A percentile compares a stretch with the other conserved stretches of the same genome.
phyloP scores from a whole-genome alignment of 2,329 filamentous ascomycete genomes.

The Hypoxylon sp. region DNA sequence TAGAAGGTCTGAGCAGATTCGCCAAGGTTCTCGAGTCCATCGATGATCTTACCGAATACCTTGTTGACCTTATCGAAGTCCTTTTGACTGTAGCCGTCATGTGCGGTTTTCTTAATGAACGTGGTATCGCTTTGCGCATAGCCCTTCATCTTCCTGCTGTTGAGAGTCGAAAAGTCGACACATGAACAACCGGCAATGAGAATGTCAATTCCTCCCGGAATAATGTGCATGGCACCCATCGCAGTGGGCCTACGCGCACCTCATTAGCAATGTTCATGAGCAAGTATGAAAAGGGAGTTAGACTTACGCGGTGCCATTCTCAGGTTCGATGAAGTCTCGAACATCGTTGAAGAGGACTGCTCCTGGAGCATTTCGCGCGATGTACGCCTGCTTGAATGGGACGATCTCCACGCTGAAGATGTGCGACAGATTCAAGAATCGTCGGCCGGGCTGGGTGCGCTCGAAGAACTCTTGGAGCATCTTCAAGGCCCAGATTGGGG shows the following conservation, averaged over 20 bases:
- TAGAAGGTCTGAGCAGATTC: conserved; percentile 77
- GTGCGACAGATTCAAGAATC: conserved; percentile 65
- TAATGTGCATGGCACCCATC: conserved; percentile 70
- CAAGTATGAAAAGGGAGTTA: conserved; percentile 8
- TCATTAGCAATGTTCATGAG: conserved; percentile 27
- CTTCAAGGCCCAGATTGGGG: conserved; percentile 76
- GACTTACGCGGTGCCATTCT: conserved; percentile 61
- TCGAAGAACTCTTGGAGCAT: conserved; percentile 65
- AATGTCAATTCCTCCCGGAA: conserved; percentile 73
- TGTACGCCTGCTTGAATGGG: conserved; percentile 74
- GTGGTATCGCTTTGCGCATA: conserved; percentile 34
- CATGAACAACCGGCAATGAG: conserved; percentile 82
- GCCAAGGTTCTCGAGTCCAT: conserved; percentile 72
- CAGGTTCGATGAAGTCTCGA: conserved; percentile 64
- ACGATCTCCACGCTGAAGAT: conserved; percentile 75
- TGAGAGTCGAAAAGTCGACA: conserved; percentile 79
- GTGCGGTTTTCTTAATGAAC: conserved; percentile 62
- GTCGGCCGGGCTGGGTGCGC: conserved; percentile 51
- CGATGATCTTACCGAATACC: conserved; percentile 63
- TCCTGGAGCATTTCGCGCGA: conserved; percentile 69
- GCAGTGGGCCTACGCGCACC: conserved; percentile 70
- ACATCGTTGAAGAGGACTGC: conserved; percentile 72
- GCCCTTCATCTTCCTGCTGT: conserved; percentile 64
- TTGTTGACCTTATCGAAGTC: conserved; percentile 14
- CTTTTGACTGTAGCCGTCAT: conserved; percentile 33